Percentiles rank a stretch among this genome's conserved stretches.
Evolutionary conservation across 257 asterid genomes (phyloP).

Genomic region (Knoxia roxburghii): DNA sequence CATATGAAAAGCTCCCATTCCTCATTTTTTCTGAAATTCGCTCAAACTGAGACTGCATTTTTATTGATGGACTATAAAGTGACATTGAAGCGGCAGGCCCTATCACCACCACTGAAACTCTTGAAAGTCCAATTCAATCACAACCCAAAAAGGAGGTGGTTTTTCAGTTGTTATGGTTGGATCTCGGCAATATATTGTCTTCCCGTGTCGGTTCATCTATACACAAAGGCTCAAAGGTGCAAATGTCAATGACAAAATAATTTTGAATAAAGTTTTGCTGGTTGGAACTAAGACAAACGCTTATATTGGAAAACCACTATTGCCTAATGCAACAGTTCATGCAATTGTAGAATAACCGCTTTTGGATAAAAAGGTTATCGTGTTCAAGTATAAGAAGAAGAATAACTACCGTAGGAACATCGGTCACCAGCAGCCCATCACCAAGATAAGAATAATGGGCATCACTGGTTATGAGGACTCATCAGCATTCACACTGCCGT

Average conservation of each 20-base stretch:
- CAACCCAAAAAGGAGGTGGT: constrained; percentile 68
- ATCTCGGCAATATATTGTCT: constrained; percentile 72
- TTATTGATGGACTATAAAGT: too few relatives aligned
- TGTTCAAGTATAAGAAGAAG: constrained; percentile 85
- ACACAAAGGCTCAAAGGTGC: constrained; percentile 91
- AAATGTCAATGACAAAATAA: constrained; percentile 72
- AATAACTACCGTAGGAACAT: constrained; percentile 85
- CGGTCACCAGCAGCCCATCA: constrained; percentile 96
- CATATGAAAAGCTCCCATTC: constrained; percentile 29
- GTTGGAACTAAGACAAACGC: constrained; percentile 87
- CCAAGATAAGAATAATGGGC: constrained; percentile 78
- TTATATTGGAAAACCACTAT: constrained; percentile 78
- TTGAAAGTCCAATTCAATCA: constrained; percentile 5
- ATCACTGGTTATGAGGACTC: constrained; percentile 80
- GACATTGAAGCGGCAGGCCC: constrained; percentile 1
- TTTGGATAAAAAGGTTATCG: constrained; percentile 78
- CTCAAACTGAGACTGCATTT: constrained; percentile 26
- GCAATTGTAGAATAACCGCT: constrained; percentile 92
- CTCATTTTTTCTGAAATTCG: constrained; percentile 40
- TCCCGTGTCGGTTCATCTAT: constrained; percentile 66
- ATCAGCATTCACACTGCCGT: constrained; percentile 58
- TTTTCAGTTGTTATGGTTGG: constrained; percentile 93
- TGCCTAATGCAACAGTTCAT: constrained; percentile 63
- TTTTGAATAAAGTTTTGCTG: constrained; percentile 76
- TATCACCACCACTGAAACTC: background rate